Conservation (phyloP, 345 rosid species). For the Microthlaspi erraticum region DNA sequence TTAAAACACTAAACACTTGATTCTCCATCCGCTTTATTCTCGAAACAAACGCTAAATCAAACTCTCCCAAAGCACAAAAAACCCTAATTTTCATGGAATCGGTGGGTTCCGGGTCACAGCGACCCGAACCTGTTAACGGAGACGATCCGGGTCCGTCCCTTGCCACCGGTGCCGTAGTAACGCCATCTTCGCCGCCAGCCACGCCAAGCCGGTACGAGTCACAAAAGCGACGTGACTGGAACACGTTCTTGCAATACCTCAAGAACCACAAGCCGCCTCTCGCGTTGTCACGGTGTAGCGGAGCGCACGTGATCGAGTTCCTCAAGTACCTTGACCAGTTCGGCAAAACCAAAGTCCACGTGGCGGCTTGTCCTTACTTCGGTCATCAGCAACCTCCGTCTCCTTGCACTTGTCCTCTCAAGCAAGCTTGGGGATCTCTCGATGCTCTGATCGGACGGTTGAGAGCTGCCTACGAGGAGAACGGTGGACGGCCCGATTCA, state of each 20-base stretch:
- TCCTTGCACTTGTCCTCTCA: slow-evolving; percentile 70
- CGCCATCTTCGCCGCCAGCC: slow-evolving; percentile 35
- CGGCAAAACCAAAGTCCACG: slow-evolving; percentile 77
- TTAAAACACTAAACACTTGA: slow-evolving; percentile 18
- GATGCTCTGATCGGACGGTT: slow-evolving; percentile 81
- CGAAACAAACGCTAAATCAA: slow-evolving; percentile 16
- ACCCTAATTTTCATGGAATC: slow-evolving; percentile 54
- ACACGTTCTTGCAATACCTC: slow-evolving; percentile 72
- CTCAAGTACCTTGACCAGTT: slow-evolving; percentile 73
- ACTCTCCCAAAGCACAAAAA: slow-evolving; percentile 21
- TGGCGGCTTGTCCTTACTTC: slow-evolving; percentile 59
- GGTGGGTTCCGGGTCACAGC: slow-evolving; percentile 35
- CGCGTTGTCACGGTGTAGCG: slow-evolving; percentile 63
- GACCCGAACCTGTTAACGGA: slow-evolving; percentile 35
- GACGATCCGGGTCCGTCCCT: slow-evolving; percentile 39
- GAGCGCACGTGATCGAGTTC: slow-evolving; percentile 76
- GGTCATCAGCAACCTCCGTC: slow-evolving; percentile 68
- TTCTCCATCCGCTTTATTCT: slow-evolving; percentile 8
- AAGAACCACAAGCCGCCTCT: slow-evolving; percentile 73
- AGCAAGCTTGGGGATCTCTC: slow-evolving; percentile 81
- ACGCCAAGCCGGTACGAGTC: slow-evolving; percentile 70
- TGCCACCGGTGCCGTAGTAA: neutral
- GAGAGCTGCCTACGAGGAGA: slow-evolving; percentile 77
- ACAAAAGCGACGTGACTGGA: slow-evolving; percentile 75
- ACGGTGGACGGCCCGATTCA: slow-evolving; percentile 64